phyloP scores from a whole-genome alignment of 208 protist genomes.

The Acanthamoeba divionensis region DNA sequence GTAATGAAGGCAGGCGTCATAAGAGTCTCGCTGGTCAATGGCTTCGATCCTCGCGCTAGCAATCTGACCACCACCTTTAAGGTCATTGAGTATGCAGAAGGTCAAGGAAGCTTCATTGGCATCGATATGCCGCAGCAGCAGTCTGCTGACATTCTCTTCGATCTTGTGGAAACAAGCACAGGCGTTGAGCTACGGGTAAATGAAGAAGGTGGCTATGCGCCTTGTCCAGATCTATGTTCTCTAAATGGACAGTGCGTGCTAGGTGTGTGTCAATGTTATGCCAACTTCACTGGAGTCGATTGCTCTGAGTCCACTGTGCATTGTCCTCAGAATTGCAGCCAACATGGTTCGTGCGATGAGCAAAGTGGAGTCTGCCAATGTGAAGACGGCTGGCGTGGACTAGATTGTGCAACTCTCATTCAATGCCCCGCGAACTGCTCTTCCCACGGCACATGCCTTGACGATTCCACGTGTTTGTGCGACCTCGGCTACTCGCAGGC shows the following conservation, averaged over 20 bases:
- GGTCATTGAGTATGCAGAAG: neutral
- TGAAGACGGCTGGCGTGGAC: no score
- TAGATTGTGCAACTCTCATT: no score
- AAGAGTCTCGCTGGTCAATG: conserved; percentile 9
- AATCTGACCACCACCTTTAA: neutral
- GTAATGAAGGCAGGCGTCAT: conserved; percentile 19
- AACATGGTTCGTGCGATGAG: no score
- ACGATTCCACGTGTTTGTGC: neutral
- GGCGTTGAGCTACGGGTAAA: neutral
- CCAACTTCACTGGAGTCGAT: conserved; percentile 4
- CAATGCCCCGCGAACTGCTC: neutral
- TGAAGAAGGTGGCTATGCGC: no score
- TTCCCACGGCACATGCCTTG: conserved; percentile 4
- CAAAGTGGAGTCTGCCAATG: no score
- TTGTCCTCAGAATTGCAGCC: no score
- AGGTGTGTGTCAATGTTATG: neutral
- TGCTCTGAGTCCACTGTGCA: neutral
- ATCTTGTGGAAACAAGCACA: neutral
- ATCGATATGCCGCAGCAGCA: no score
- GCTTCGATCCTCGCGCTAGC: neutral
- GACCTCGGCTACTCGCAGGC: neutral
- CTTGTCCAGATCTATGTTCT: neutral
- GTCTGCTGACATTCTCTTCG: neutral
- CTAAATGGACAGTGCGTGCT: neutral
- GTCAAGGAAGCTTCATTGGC: neutral